These are phyloP conservation scores for Cordyceps farinosa DNA, from an alignment of 2,329 filamentous ascomycete genomes.

Conservation along the genomic window DNA sequence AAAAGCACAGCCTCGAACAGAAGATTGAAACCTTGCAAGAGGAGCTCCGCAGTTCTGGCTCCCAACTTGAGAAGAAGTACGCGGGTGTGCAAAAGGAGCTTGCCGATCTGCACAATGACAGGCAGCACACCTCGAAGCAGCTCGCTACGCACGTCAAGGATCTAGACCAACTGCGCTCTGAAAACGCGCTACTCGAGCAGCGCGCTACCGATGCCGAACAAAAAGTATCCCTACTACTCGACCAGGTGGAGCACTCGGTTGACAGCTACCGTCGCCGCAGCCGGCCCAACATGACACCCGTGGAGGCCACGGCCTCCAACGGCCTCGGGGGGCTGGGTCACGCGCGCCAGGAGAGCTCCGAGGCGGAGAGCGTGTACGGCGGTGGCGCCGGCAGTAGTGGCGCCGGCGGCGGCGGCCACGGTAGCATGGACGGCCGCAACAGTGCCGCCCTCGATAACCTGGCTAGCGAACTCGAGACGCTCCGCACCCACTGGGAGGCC, in stretches of 20 bases:
- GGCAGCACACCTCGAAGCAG: constrained; percentile 58
- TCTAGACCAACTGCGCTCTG: constrained; percentile 75
- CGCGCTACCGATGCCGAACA: constrained; percentile 87
- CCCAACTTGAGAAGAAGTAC: constrained; percentile 69
- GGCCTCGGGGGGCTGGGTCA: constrained; percentile 39
- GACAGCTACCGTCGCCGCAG: constrained; percentile 87
- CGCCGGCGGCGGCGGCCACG: constrained; percentile 33
- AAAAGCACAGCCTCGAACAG: constrained; percentile 63
- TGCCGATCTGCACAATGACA: constrained; percentile 59
- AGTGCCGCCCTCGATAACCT: constrained; percentile 79
- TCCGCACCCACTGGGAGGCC: constrained; percentile 90
- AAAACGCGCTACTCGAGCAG: constrained; percentile 76
- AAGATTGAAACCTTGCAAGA: constrained; percentile 68
- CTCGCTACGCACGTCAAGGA: constrained; percentile 61
- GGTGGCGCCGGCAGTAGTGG: neutral
- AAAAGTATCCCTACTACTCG: constrained; percentile 86
- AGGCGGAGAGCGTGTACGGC: constrained; percentile 60
- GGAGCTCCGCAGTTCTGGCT: constrained; percentile 63
- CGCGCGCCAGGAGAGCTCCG: constrained; percentile 53
- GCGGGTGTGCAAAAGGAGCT: constrained; percentile 66
- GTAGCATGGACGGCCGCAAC: constrained; percentile 47
- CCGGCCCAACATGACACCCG: constrained; percentile 51
- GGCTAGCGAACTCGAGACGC: constrained; percentile 84
- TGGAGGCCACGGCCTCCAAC: constrained; percentile 38
- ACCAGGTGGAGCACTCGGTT: constrained; percentile 91